Percentiles rank a stretch among this genome's conserved stretches.
These are phyloP conservation scores for Penicillium macrosclerotiorum DNA, from an alignment of 495 filamentous ascomycete species.

Conservation along the genomic window DNA sequence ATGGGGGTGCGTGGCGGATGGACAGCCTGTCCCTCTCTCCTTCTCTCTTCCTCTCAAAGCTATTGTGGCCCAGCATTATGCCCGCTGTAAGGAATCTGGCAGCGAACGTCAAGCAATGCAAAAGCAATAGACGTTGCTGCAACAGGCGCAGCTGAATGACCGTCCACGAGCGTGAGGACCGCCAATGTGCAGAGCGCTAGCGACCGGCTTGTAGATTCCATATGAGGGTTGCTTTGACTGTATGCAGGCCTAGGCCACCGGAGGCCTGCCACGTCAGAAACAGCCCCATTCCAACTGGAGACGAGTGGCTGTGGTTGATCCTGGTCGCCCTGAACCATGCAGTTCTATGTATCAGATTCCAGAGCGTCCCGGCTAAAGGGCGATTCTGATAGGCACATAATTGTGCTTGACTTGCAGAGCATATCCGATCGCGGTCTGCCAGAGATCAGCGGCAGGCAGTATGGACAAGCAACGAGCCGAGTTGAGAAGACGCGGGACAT, in stretches of 20 bases:
- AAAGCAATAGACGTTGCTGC: not conserved
- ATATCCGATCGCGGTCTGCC: constrained; percentile 8
- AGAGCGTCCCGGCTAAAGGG: not conserved
- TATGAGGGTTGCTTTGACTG: constrained; percentile 12
- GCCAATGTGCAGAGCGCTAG: constrained; percentile 8
- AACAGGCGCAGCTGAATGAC: constrained; percentile 14
- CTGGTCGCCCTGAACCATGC: constrained; percentile 8
- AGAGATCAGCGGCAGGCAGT: constrained; percentile 11
- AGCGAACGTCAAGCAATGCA: constrained; percentile 1
- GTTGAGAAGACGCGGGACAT: constrained; percentile 4
- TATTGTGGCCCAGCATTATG: constrained; percentile 5
- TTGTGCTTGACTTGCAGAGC: constrained; percentile 11
- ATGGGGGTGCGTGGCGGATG: too few species aligned
- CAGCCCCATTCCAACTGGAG: constrained; percentile 11
- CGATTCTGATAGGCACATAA: constrained; percentile 20
- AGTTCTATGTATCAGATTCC: constrained; percentile 25
- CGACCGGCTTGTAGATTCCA: constrained; percentile 12
- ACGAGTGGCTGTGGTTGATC: constrained; percentile 16
- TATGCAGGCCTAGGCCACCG: constrained; percentile 9
- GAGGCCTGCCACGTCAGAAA: constrained; percentile 32
- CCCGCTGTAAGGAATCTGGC: constrained; percentile 14
- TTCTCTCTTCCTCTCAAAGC: not conserved
- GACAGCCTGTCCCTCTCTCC: too few species aligned
- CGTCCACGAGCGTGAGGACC: not conserved
- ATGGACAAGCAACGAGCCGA: constrained; percentile 1